A percentile compares a stretch with the other conserved stretches of the same genome.
Evolutionary conservation across 2,329 filamentous ascomycete genomes (phyloP).

Genomic region (Chaetothyriales sp.): DNA sequence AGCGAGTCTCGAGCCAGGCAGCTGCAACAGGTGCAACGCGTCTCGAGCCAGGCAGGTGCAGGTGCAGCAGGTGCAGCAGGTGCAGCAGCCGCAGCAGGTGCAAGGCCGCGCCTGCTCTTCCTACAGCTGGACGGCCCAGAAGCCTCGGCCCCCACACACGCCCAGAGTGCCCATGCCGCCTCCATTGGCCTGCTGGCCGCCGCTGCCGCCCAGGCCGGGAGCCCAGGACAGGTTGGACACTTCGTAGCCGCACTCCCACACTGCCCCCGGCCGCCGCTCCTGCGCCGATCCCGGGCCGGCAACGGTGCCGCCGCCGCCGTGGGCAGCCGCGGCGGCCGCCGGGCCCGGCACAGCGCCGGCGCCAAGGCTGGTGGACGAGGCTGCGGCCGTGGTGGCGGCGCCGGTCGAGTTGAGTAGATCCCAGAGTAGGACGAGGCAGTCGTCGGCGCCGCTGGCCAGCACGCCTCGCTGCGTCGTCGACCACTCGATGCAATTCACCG

Average conservation of each 20-base stretch:
- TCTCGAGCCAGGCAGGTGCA: too few species aligned
- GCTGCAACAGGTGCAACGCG: too few species aligned
- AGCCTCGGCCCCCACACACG: constrained; percentile 32
- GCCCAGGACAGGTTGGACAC: constrained; percentile 36
- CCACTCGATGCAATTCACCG: constrained; percentile 93
- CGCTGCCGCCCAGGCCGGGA: constrained; percentile 20
- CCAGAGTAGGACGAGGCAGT: constrained; percentile 85
- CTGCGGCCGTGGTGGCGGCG: constrained; percentile 8
- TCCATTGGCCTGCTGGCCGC: not conserved
- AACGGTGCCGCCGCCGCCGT: constrained; percentile 1
- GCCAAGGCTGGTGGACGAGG: constrained; percentile 7
- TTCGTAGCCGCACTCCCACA: constrained; percentile 35
- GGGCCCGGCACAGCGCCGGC: constrained; percentile 1
- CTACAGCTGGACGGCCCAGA: constrained; percentile 29
- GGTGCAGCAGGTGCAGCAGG: not conserved
- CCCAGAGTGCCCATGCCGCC: constrained; percentile 26
- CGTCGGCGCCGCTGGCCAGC: constrained; percentile 81
- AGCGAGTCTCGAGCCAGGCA: too few species aligned
- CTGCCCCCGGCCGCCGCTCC: constrained; percentile 32
- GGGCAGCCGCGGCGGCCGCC: constrained; percentile 12
- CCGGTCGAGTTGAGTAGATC: constrained; percentile 49
- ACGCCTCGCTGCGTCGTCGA: constrained; percentile 74
- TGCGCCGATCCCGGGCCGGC: constrained; percentile 12
- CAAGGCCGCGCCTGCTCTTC: too few species aligned
- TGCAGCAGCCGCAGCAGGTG: not conserved